Conservation (phyloP, 2,329 filamentous ascomycete species). For the Fusarium marasasianum region DNA sequence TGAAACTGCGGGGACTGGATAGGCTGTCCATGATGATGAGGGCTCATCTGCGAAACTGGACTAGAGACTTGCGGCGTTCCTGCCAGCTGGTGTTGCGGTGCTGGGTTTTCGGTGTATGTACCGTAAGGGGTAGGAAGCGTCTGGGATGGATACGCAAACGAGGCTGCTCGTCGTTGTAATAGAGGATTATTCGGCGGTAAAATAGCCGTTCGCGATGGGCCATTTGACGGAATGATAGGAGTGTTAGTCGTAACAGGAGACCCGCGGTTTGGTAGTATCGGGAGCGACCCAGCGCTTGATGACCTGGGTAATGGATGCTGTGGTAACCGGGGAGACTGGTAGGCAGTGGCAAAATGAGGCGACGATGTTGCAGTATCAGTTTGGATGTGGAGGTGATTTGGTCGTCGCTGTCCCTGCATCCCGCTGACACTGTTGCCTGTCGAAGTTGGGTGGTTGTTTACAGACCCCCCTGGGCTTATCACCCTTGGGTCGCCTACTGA, state of each 20-base stretch:
- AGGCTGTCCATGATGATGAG: constrained; percentile 1
- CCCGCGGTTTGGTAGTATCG: background rate
- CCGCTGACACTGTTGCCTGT: background rate
- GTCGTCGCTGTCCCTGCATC: constrained; percentile 5
- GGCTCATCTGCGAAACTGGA: background rate
- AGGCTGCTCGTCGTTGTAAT: constrained; percentile 20
- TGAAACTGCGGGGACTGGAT: constrained; percentile 18
- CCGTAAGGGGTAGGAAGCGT: constrained; percentile 2
- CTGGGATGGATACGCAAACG: constrained; percentile 24
- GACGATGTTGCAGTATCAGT: background rate
- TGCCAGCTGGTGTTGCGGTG: background rate
- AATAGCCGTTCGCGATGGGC: background rate
- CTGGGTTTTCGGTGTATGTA: background rate
- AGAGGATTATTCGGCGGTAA: constrained; percentile 7
- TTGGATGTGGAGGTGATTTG: constrained; percentile 10
- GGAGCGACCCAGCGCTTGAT: constrained; percentile 8
- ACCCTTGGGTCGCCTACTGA: constrained; percentile 1
- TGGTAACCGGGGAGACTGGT: constrained; percentile 13
- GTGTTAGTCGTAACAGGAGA: constrained; percentile 11
- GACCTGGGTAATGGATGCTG: constrained; percentile 1
- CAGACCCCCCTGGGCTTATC: background rate
- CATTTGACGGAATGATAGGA: constrained; percentile 5
- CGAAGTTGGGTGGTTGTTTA: background rate
- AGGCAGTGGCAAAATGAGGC: background rate
- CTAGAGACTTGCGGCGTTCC: constrained; percentile 4